Evolutionary conservation across 257 asterid genomes (phyloP), one percentile per base, ranked within the genome.

Genomic region (Dorcoceras hygrometricum): DNA sequence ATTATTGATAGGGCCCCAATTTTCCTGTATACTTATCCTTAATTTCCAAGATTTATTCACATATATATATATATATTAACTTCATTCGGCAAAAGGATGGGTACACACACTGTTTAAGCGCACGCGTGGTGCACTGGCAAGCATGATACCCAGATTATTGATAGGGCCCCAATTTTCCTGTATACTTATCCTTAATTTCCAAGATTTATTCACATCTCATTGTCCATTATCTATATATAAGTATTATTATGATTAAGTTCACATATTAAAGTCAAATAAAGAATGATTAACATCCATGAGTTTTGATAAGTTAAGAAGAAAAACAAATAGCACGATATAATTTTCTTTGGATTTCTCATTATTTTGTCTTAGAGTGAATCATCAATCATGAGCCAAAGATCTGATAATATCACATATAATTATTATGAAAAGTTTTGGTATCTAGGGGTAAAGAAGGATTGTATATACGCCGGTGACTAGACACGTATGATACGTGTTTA

Each of bases 111-210:
- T 86, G 72, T 86, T 86, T 51, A 76, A 71, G 78, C 76, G 89
- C 93, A 86, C 89, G 89, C 86, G 76, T 79, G 82, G 68, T 86
- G 83, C 70, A 76, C 76, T 69, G 81, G 72, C 81, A 63, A 65
- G 72, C 78, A 80, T 80, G 79, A 85, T 80, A 79, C 54, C 76
- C 84, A 72, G 72, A 84, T 82, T 61, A 84, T 84, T 69, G 82
- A 80, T 84, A 80, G 43, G 83, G 79, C 31, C 82, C 83, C 82
- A 18, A 9, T 68, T 63, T 68, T 43, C 29, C 34, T 8, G n/a
- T n/a, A n/a, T n/a, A n/a, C 53, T 39, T 65, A 54, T 28, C 19
- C 23, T 8, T 19, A 2, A 54, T 67, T 23, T 55, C 63, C 50
- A 48, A 56, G 24, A 22, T 67, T 62, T 32, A 50, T 62, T 25